Conservation (phyloP, 306 rosid genomes). For the Ormosia semicastrata region DNA sequence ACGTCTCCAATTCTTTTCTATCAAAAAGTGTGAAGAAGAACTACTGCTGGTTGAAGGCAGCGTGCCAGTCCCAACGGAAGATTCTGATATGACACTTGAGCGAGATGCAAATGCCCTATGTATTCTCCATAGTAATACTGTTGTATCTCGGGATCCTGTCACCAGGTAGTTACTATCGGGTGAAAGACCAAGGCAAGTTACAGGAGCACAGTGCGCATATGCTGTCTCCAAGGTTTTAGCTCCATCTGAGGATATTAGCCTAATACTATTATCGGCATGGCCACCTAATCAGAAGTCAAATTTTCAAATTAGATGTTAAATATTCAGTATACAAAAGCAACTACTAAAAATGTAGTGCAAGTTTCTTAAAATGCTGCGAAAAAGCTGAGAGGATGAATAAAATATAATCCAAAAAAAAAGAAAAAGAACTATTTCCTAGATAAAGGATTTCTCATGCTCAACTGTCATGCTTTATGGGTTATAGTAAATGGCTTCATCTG, state of each 20-base stretch:
- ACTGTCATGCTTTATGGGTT: neutral
- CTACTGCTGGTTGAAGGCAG: constrained; percentile 44
- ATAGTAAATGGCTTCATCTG: neutral
- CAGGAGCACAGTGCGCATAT: constrained; percentile 88
- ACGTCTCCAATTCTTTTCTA: constrained; percentile 63
- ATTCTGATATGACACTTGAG: constrained; percentile 54
- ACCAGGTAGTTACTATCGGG: constrained; percentile 83
- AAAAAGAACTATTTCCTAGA: neutral
- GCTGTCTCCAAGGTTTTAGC: constrained; percentile 94
- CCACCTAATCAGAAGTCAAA: constrained; percentile 69
- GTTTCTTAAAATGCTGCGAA: constrained; percentile 12
- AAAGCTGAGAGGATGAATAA: neutral
- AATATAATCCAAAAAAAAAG: neutral
- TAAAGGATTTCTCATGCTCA: neutral
- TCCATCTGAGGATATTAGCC: constrained; percentile 82
- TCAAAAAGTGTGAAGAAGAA: constrained; percentile 47
- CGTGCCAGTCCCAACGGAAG: constrained; percentile 48
- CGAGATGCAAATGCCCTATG: constrained; percentile 55
- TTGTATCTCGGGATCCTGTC: constrained; percentile 86
- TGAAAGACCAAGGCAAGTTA: constrained; percentile 86
- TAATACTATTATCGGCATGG: constrained; percentile 85
- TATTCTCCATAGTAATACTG: constrained; percentile 88
- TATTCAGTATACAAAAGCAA: constrained; percentile 7
- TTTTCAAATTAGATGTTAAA: constrained; percentile 24
- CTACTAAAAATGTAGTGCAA: neutral